These are phyloP conservation scores for Jaenimonas drosophilae DNA, from an alignment of 208 protist species.

Conservation along the genomic window DNA sequence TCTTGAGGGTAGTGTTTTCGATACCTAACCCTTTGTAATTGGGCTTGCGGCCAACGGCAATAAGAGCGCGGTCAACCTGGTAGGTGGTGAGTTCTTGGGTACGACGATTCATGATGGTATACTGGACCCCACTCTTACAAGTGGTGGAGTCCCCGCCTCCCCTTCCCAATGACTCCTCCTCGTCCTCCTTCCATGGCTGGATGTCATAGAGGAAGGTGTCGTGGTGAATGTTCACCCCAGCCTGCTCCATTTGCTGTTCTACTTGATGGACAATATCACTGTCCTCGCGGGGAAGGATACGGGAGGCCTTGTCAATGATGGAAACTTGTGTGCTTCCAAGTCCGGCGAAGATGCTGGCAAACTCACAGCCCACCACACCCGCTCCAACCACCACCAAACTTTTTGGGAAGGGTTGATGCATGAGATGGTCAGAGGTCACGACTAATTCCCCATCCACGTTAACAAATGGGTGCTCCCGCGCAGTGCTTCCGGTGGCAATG, in stretches of 20 bases:
- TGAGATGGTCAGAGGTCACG: constrained; percentile 64
- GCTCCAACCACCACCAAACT: constrained; percentile 70
- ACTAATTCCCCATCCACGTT: constrained; percentile 34
- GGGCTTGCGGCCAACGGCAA: constrained; percentile 45
- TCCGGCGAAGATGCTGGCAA: constrained; percentile 53
- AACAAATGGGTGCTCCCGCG: constrained; percentile 47
- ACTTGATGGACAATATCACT: constrained; percentile 40
- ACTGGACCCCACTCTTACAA: constrained; percentile 63
- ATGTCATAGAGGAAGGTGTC: constrained; percentile 65
- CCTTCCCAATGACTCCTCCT: too few relatives aligned
- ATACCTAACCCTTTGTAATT: constrained; percentile 56
- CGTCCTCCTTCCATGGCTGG: constrained; percentile 29
- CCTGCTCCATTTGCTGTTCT: constrained; percentile 21
- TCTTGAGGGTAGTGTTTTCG: constrained; percentile 34
- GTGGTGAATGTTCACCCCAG: constrained; percentile 54
- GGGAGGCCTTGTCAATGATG: constrained; percentile 53
- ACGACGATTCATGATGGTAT: constrained; percentile 55
- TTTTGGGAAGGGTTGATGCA: constrained; percentile 48
- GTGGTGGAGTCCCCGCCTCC: too few relatives aligned
- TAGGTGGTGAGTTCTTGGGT: constrained; percentile 41
- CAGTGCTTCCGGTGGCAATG: constrained; percentile 61
- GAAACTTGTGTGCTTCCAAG: constrained; percentile 66
- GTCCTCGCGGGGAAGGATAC: constrained; percentile 66
- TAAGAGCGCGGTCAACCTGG: constrained; percentile 62
- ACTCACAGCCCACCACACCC: constrained; percentile 68